These are phyloP conservation scores for Aspergillus eucalypticola DNA, from an alignment of 2,329 filamentous ascomycete species.

Conservation along the genomic window DNA sequence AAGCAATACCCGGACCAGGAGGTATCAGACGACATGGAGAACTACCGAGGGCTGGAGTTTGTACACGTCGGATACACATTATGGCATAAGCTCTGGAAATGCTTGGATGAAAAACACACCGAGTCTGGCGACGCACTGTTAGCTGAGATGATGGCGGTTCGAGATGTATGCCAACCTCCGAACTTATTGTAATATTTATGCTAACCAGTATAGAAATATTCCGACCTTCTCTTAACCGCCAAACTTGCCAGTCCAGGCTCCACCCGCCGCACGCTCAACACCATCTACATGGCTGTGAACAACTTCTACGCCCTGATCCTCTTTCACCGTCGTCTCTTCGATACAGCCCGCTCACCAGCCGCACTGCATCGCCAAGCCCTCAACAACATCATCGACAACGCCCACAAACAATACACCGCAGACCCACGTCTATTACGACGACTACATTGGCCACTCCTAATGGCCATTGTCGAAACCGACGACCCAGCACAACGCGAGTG, in stretches of 20 bases:
- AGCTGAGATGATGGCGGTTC: constrained; percentile 27
- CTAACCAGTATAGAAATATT: constrained; percentile 32
- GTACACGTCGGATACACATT: constrained; percentile 32
- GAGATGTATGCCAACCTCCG: constrained; percentile 24
- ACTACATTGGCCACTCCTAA: constrained; percentile 37
- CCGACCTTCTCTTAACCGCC: constrained; percentile 39
- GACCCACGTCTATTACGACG: constrained; percentile 35
- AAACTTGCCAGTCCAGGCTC: constrained; percentile 32
- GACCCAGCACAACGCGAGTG: constrained; percentile 32
- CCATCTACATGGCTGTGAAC: constrained; percentile 37
- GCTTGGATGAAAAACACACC: constrained; percentile 23
- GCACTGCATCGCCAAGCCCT: constrained; percentile 31
- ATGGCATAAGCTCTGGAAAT: constrained; percentile 33
- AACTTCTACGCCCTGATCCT: constrained; percentile 38
- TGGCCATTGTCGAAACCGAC: constrained; percentile 36
- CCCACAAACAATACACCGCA: constrained; percentile 32
- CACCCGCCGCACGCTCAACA: constrained; percentile 36
- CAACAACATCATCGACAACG: constrained; percentile 34
- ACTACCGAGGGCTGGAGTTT: constrained; percentile 38
- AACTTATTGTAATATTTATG: neutral
- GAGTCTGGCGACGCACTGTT: constrained; percentile 24
- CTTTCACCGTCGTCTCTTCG: constrained; percentile 35
- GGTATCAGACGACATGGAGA: constrained; percentile 42
- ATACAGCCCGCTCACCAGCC: constrained; percentile 19
- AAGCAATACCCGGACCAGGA: constrained; percentile 39